phyloP scores from a whole-genome alignment of 2,329 filamentous ascomycete genomes.

The Blastomyces emzantsi region DNA sequence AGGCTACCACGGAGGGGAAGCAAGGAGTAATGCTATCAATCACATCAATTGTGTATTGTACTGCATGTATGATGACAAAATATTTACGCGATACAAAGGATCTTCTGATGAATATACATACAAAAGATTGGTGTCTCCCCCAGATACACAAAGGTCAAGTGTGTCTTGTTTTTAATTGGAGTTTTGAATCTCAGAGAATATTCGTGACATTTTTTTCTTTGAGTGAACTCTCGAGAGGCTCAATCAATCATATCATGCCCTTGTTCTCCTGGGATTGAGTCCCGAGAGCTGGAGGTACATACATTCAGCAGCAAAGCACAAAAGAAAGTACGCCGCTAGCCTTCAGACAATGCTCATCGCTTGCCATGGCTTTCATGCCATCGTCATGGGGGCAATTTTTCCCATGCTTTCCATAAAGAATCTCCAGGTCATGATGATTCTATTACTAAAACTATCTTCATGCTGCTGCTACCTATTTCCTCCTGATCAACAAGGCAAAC shows the following conservation, averaged over 20 bases:
- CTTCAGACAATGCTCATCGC: not conserved
- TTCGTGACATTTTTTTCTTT: not conserved
- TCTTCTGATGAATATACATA: not conserved
- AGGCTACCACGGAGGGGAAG: not conserved
- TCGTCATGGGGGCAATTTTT: not conserved
- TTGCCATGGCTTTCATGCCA: not conserved
- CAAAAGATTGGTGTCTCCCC: not conserved
- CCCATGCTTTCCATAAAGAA: not conserved
- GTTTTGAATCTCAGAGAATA: not conserved
- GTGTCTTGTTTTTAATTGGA: not conserved
- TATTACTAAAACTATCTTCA: not conserved
- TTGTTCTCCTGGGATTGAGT: not conserved
- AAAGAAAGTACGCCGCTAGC: not conserved
- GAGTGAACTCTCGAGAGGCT: not conserved
- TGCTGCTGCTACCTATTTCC: not conserved
- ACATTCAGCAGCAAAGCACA: not conserved
- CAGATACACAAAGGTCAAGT: not conserved
- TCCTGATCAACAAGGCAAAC: not conserved
- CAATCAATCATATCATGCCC: not conserved
- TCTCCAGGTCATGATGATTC: not conserved
- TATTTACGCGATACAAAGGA: not conserved
- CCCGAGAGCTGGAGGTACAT: not conserved
- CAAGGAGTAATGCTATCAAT: not conserved
- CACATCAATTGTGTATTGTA: not conserved
- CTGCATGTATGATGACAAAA: not conserved